phyloP scores from a whole-genome alignment of 2,329 filamentous ascomycete genomes.

The Trichoderma sp. region DNA sequence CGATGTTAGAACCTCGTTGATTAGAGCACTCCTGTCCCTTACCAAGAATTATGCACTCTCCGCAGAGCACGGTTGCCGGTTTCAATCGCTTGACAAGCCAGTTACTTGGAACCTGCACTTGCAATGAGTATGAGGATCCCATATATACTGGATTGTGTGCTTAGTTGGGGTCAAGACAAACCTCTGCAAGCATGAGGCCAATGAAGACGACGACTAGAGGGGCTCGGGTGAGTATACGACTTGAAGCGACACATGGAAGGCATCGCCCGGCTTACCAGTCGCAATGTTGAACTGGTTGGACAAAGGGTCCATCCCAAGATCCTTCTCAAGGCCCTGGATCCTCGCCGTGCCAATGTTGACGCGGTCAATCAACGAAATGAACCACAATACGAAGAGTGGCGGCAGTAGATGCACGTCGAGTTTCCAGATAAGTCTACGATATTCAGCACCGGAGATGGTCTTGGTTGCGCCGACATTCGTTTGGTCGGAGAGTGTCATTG shows the following conservation, averaged over 20 bases:
- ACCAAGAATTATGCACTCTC: constrained; percentile 30
- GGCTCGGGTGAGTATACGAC: neutral
- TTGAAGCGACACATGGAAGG: too few species aligned
- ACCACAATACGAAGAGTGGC: constrained; percentile 38
- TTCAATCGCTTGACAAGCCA: constrained; percentile 35
- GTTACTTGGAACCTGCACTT: constrained; percentile 32
- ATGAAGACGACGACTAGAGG: constrained; percentile 21
- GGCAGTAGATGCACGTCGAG: constrained; percentile 34
- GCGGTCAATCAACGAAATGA: constrained; percentile 35
- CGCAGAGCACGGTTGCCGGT: constrained; percentile 28
- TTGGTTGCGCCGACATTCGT: neutral
- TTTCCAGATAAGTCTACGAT: constrained; percentile 37
- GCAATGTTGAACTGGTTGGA: constrained; percentile 23
- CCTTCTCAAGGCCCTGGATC: constrained; percentile 34
- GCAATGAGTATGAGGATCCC: constrained; percentile 25
- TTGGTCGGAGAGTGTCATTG: neutral
- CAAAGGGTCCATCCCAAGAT: constrained; percentile 29
- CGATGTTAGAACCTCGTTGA: constrained; percentile 14
- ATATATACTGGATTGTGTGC: constrained; percentile 26
- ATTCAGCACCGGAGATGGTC: constrained; percentile 9
- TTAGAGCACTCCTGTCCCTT: neutral
- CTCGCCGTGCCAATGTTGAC: constrained; percentile 36
- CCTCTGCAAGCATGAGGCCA: constrained; percentile 24
- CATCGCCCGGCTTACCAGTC: neutral
- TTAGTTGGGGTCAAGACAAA: neutral